These are phyloP conservation scores for Stellera chamaejasme DNA, from an alignment of 345 rosid species.

Conservation along the genomic window DNA sequence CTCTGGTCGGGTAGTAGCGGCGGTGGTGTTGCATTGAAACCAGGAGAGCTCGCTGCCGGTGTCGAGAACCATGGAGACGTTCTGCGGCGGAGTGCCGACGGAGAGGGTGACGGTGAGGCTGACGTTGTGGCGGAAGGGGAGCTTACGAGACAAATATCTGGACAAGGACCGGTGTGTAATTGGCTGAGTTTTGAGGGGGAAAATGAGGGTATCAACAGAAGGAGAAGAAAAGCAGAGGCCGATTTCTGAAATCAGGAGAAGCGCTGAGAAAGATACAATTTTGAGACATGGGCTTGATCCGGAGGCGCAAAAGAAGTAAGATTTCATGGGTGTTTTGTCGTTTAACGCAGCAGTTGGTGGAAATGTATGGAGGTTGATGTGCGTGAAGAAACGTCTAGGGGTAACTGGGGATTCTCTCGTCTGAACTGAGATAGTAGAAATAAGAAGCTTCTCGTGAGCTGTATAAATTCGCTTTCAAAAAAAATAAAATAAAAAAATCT, in stretches of 20 bases:
- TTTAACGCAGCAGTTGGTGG: not conserved
- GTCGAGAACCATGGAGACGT: slow-evolving; percentile 81
- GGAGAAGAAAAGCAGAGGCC: slow-evolving; percentile 14
- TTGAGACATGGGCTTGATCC: slow-evolving; percentile 1
- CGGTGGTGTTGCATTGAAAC: slow-evolving; percentile 66
- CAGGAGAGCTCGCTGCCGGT: slow-evolving; percentile 93
- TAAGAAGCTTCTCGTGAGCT: not conserved
- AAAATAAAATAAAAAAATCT: slow-evolving; percentile 9
- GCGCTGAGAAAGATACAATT: slow-evolving; percentile 7
- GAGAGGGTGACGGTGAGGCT: slow-evolving; percentile 68
- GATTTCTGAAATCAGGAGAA: not conserved
- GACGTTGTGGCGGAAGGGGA: slow-evolving; percentile 74
- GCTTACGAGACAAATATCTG: slow-evolving; percentile 45
- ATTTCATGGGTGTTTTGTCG: slow-evolving; percentile 10
- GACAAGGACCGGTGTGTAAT: slow-evolving; percentile 31
- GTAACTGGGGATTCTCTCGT: not conserved
- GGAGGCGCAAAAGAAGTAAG: slow-evolving; percentile 4
- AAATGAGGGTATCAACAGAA: slow-evolving; percentile 26
- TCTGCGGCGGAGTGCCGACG: slow-evolving; percentile 87
- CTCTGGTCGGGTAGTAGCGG: slow-evolving; percentile 10
- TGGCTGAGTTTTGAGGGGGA: slow-evolving; percentile 53
- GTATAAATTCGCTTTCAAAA: not conserved
- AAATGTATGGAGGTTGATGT: not conserved
- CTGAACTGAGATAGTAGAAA: not conserved
- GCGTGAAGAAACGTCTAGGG: not conserved